Percentiles rank a stretch among this genome's conserved stretches.
These are phyloP conservation scores for Saccharomyces hybrid DNA, from an alignment of 1,139 yeast species.

Conservation along the genomic window DNA sequence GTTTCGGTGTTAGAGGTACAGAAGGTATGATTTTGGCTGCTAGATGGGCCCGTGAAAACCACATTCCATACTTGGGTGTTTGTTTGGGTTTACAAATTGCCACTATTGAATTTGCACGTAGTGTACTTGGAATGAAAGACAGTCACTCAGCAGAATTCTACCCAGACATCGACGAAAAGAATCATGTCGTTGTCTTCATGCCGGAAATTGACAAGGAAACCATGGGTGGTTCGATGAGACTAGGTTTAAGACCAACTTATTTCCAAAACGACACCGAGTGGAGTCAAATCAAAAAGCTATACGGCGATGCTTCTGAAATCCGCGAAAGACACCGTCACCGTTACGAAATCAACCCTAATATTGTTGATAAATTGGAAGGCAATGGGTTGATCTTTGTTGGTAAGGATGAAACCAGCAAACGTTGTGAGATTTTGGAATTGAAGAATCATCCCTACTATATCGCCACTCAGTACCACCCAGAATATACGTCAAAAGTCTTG, in stretches of 20 bases:
- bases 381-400: slow-evolving; percentile 87
- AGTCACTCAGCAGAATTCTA: slow-evolving; percentile 85
- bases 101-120: slow-evolving; percentile 85
- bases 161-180: slow-evolving; percentile 47
- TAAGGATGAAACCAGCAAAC: slow-evolving; percentile 77
- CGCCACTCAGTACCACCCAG: slow-evolving; percentile 98
- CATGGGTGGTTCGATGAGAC: slow-evolving; percentile 98
- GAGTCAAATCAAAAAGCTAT: slow-evolving; percentile 70
- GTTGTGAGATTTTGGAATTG: slow-evolving; percentile 92
- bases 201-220: slow-evolving; percentile 95
- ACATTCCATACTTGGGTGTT: slow-evolving; percentile 90
- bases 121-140: slow-evolving; percentile 58
- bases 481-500: slow-evolving; percentile 88
- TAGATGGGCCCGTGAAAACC: slow-evolving; percentile 92
- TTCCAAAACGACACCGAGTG: slow-evolving; percentile 65
- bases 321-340: slow-evolving; percentile 97
- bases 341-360: slow-evolving; percentile 88
- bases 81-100: slow-evolving; percentile 98
- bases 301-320: slow-evolving; percentile 64
- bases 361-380: slow-evolving; percentile 60
- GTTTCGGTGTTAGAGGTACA: slow-evolving; percentile 93
- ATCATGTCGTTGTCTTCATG: slow-evolving; percentile 89
- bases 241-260: slow-evolving; percentile 84
- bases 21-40: slow-evolving; percentile 98
- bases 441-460: slow-evolving; percentile 77